Base-by-base conservation (phyloP, 78 protist species). In the Tieghemostelium lacteum region DNA sequence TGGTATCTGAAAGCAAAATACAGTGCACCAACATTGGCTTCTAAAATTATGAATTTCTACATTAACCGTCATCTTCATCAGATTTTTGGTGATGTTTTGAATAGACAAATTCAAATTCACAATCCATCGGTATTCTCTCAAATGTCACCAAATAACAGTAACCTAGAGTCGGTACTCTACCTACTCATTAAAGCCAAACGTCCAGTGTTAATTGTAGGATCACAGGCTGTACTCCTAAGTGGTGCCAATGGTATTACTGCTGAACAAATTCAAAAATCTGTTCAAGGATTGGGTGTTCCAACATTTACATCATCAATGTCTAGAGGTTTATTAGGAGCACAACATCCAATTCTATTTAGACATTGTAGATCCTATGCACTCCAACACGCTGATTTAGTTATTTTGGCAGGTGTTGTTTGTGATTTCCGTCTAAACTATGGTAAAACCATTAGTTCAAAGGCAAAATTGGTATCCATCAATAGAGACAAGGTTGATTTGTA, bases 371-470 rank as follows among this genome's bases (percentile, higher is more conserved):
- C 71, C 26, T 49, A 89, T 34, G 97, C 97, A 0, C 75, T 95
- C 29, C 37, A 69, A 42, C 78, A 93, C 57, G 88, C 96, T 12
- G 97, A 95, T 60, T 58, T 92, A 2, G 86, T 87, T 2, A 85
- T 95, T 19, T 71, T 95, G 34, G 83, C 83, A 0, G 97, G 97
- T 20, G 89, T 65, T 1, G 75, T 80, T 3, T 69, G 80, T 49
- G 97, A 95, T 75, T 95, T 95, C 87, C 94, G 97, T 52, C 64
- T 95, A 2, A 50, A 71, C 39, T 95, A 95, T 78, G 97, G 97
- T 54, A 73, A 52, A 42, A 77, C 95, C 16, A 67, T 95, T 70
- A 49, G 24, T 73, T 24, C 42, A n/a, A 22, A 58, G 10, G 72
- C 94, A 24, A 67, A 1, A 14, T 60, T 95, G 31, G 63, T 95